phyloP scores from a whole-genome alignment of 2,329 filamentous ascomycete genomes.

The Penicillium rolfsii region DNA sequence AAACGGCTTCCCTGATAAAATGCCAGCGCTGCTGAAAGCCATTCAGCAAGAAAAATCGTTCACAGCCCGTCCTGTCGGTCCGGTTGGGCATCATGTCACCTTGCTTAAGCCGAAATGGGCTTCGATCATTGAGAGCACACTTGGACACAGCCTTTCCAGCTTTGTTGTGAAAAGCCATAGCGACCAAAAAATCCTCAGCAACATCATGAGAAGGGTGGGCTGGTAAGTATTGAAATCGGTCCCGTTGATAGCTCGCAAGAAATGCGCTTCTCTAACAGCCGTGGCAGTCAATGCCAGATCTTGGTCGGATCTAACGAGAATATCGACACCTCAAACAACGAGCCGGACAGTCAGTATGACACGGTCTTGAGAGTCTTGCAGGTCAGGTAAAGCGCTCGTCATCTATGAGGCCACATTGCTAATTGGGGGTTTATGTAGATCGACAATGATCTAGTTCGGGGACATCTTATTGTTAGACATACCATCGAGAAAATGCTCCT shows the following conservation, averaged over 20 bases:
- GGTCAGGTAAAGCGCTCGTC: slow-evolving; percentile 39
- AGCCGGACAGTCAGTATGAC: slow-evolving; percentile 72
- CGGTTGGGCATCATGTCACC: slow-evolving; percentile 76
- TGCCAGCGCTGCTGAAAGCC: slow-evolving; percentile 66
- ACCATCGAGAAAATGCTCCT: slow-evolving; percentile 83
- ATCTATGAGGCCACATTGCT: not conserved
- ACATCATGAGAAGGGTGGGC: slow-evolving; percentile 64
- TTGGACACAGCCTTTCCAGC: slow-evolving; percentile 70
- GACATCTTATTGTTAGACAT: slow-evolving; percentile 81
- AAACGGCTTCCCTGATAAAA: slow-evolving; percentile 65
- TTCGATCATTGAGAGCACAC: slow-evolving; percentile 73
- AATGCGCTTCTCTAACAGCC: slow-evolving; percentile 18
- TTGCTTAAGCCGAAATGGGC: slow-evolving; percentile 82
- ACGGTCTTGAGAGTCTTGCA: slow-evolving; percentile 79
- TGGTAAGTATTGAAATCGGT: slow-evolving; percentile 46
- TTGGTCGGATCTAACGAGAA: slow-evolving; percentile 63
- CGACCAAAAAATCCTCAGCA: slow-evolving; percentile 71
- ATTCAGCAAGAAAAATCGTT: slow-evolving; percentile 74
- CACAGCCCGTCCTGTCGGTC: slow-evolving; percentile 74
- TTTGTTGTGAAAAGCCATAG: slow-evolving; percentile 80
- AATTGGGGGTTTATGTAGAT: slow-evolving; percentile 56
- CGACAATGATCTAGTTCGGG: slow-evolving; percentile 75
- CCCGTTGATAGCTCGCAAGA: not conserved
- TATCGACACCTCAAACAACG: slow-evolving; percentile 65
- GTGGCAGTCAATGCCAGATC: slow-evolving; percentile 58